Conservation (phyloP, 768 basidiomycete species). For the Inosperma sp. region DNA sequence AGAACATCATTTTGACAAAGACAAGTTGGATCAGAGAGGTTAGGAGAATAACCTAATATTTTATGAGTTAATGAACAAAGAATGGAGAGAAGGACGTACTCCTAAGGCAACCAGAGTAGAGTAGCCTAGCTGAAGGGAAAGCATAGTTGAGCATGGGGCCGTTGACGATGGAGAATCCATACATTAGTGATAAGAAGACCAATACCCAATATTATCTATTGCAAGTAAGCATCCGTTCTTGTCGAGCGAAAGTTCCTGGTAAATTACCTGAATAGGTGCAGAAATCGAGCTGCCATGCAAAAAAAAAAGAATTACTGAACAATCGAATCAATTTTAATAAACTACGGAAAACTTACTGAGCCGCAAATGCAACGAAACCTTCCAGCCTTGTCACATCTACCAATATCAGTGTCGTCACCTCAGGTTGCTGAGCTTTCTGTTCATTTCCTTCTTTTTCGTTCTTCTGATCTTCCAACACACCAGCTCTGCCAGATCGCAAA, state of each 20-base stretch:
- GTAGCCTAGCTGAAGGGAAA: constrained; percentile 49
- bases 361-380: constrained; percentile 37
- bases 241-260: not conserved
- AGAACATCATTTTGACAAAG: constrained; percentile 49
- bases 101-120: constrained; percentile 64
- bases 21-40: constrained; percentile 57
- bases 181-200: constrained; percentile 60
- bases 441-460: constrained; percentile 63
- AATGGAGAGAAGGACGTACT: constrained; percentile 18
- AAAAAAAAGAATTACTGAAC: too few relatives aligned
- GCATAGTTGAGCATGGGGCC: not conserved
- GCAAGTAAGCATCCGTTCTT: not conserved
- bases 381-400: constrained; percentile 58
- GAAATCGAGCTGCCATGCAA: constrained; percentile 51
- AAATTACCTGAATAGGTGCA: constrained; percentile 52
- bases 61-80: not conserved
- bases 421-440: too few relatives aligned
- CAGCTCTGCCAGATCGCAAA: constrained; percentile 58
- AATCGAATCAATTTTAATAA: constrained; percentile 1
- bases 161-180: constrained; percentile 13
- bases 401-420: constrained; percentile 69
- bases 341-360: constrained; percentile 31
- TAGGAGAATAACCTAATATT: constrained; percentile 42
- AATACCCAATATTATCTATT: constrained; percentile 41
- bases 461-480: constrained; percentile 44